Percentiles rank a stretch among this genome's conserved stretches.
These are phyloP conservation scores for Neonectria punicea DNA, from an alignment of 2,329 filamentous ascomycete species.

Conservation along the genomic window DNA sequence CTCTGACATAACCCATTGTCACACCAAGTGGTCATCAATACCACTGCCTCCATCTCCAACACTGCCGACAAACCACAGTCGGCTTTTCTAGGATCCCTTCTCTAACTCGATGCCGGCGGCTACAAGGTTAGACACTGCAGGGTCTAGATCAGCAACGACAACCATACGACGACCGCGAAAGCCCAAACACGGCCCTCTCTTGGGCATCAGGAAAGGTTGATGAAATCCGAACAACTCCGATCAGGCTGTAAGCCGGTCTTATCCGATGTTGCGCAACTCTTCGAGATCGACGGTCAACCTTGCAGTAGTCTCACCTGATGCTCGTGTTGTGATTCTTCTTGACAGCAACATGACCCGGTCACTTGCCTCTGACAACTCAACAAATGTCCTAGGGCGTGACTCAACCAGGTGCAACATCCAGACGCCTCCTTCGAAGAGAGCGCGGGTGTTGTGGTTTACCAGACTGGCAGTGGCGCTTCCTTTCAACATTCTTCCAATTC, in stretches of 20 bases:
- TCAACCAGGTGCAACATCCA: neutral
- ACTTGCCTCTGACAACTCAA: neutral
- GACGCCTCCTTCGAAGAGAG: neutral
- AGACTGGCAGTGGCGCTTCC: too few species aligned
- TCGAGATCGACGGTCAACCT: neutral
- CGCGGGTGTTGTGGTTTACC: too few species aligned
- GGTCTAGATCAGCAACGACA: slow-evolving; percentile 5
- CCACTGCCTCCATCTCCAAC: neutral
- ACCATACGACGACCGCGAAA: slow-evolving; percentile 4
- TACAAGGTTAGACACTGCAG: neutral
- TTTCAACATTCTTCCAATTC: neutral
- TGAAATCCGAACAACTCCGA: slow-evolving; percentile 11
- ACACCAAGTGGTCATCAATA: slow-evolving; percentile 7
- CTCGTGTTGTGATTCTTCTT: neutral
- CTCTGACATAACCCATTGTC: slow-evolving; percentile 9
- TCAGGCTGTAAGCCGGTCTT: slow-evolving; percentile 12
- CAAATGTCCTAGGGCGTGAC: neutral
- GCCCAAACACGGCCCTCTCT: neutral
- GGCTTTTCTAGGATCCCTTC: neutral
- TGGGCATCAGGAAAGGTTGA: slow-evolving; percentile 6
- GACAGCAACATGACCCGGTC: neutral
- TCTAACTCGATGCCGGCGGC: neutral
- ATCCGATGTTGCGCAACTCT: neutral
- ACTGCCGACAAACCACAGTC: slow-evolving; percentile 3
- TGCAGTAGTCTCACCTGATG: neutral